phyloP scores from a whole-genome alignment of 2,329 filamentous ascomycete genomes.

The Stenocarpella maydis region DNA sequence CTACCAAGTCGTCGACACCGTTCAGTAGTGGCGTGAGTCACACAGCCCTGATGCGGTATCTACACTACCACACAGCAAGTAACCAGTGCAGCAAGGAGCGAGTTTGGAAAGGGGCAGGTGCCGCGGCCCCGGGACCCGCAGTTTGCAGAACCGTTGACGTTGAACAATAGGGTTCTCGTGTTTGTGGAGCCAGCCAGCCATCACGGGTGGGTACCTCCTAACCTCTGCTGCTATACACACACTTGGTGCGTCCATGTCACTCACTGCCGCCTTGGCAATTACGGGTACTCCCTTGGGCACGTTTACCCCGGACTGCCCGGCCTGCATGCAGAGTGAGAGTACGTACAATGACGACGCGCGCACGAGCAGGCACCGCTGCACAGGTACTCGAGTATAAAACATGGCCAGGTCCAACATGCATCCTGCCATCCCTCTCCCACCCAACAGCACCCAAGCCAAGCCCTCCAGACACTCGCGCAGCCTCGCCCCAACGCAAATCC shows the following conservation, averaged over 20 bases:
- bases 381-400: background rate
- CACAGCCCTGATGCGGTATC: too few species aligned
- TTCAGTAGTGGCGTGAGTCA: too few species aligned
- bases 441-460: constrained; percentile 18
- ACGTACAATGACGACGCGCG: too few species aligned
- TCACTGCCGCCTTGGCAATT: constrained; percentile 22
- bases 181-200: background rate
- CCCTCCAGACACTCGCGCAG: constrained; percentile 4
- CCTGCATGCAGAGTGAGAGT: too few species aligned
- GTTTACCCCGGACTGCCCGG: too few species aligned
- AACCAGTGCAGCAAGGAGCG: too few species aligned
- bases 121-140: constrained; percentile 2
- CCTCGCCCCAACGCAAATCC: background rate
- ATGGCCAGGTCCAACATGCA: background rate
- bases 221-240: too few species aligned
- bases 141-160: constrained; percentile 16
- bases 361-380: too few species aligned
- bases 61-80: too few species aligned
- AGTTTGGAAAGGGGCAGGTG: background rate
- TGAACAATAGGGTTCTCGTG: constrained; percentile 4
- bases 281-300: constrained; percentile 1
- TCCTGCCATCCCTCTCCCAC: background rate
- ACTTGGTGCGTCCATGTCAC: too few species aligned
- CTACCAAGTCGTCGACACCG: too few species aligned
- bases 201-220: background rate